A percentile compares a stretch with the other conserved stretches of the same genome.
phyloP scores from a whole-genome alignment of 2,329 filamentous ascomycete species.

The Talaromyces sp. region DNA sequence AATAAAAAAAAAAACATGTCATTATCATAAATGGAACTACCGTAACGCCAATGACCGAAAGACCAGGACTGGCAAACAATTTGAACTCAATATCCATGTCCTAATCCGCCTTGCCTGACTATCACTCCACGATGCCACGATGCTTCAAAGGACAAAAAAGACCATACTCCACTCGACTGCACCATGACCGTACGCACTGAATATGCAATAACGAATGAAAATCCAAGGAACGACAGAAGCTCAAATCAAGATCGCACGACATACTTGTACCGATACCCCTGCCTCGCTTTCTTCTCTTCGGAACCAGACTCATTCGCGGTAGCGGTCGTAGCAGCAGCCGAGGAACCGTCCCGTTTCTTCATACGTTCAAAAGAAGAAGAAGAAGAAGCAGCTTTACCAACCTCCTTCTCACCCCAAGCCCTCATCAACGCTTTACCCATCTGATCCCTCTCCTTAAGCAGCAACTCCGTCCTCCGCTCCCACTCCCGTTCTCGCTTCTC shows the following conservation, averaged over 20 bases:
- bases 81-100: background rate
- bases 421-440: slow-evolving; percentile 40
- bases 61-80: background rate
- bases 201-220: background rate
- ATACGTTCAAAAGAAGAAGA: background rate
- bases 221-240: background rate
- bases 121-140: background rate
- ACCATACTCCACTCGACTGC: background rate
- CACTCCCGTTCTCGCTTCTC: slow-evolving; percentile 44
- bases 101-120: no score
- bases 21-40: background rate
- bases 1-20: background rate
- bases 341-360: background rate
- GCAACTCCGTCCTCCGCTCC: slow-evolving; percentile 39
- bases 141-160: background rate
- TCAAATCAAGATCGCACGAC: slow-evolving; percentile 18
- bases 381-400: slow-evolving; percentile 28
- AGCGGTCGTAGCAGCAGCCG: slow-evolving; percentile 13
- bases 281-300: slow-evolving; percentile 23
- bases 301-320: slow-evolving; percentile 21
- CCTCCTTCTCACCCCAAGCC: slow-evolving; percentile 41
- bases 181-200: background rate
- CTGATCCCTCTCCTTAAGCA: slow-evolving; percentile 40
- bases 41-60: background rate
- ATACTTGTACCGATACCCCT: slow-evolving; percentile 42